Base-by-base conservation (phyloP, 2,329 filamentous ascomycete species). In the Fusarium sp. region DNA sequence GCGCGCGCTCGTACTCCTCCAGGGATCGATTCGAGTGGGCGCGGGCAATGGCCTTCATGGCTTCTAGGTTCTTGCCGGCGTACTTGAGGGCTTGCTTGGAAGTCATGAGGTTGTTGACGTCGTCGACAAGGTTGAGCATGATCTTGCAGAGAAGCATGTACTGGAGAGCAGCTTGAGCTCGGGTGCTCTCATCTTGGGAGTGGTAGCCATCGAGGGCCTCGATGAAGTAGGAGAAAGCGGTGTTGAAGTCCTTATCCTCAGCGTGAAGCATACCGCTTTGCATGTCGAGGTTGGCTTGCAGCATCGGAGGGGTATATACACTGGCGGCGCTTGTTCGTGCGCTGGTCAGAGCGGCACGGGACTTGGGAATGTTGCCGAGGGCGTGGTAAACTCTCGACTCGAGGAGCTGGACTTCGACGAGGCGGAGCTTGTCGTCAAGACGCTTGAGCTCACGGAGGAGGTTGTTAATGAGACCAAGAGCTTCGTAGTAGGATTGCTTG, bases 81-180 rank as follows among this genome's bases (percentile, higher is more conserved):
- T 99, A 98, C 81, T 96, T 96, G 77, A 96, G 89, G 37, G 96
- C 96, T 80, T 97, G 94, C 87, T 99, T 99, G 54, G 93, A 96
- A 29, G 91, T 89, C 89, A 99, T 93, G 72, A 99, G 88, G 76
- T 91, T 89, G 82, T 95, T 97, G 79, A 99, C 95, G 79, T 99
- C 96, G 83, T 98, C 94, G 70, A 90, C 93, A 39, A 96, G 86
- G 82, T 99, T 99, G 73, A 99, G 87, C 96, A 99, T 99, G 80
- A 99, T 96, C 85, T 99, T 99, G 89, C 96, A 98, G 35, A 99
- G 90, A 54, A 99, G 88, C 96, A 99, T 99, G 85, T 99, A 99
- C 84, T 99, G 96, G 70, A 99, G 85, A 13, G 96, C 94, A 14
- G 95, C 93, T n/a, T 95, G 96, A n/a, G 96, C 96, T 81, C 94